Evolutionary conservation across 192 early-diverging fungal species (phyloP).

Genomic region (Mycoemilia scoparia): DNA sequence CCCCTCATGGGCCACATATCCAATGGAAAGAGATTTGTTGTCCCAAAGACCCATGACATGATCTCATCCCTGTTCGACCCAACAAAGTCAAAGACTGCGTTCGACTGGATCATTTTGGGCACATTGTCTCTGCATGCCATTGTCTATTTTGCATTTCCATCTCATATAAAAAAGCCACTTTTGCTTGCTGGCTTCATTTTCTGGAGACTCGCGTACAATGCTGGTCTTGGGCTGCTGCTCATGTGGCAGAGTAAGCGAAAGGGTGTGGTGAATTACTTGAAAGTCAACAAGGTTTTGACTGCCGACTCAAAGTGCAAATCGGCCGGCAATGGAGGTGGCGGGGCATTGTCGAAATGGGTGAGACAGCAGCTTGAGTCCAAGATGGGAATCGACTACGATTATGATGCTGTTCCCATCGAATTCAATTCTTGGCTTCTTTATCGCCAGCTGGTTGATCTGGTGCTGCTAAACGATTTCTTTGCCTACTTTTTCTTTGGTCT

Average conservation of each 20-base stretch:
- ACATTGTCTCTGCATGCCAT: conserved; percentile 44
- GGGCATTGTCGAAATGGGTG: conserved; percentile 36
- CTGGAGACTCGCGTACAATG: conserved; percentile 78
- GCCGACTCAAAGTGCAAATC: no score
- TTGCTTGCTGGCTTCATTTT: conserved; percentile 63
- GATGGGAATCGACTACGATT: conserved; percentile 64
- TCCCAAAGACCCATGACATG: conserved; percentile 61
- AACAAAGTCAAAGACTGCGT: conserved; percentile 44
- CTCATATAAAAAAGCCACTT: conserved; percentile 30
- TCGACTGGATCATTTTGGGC: conserved; percentile 49
- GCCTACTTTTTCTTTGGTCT: conserved; percentile 74
- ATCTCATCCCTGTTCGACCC: conserved; percentile 55
- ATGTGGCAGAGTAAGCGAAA: conserved; percentile 60
- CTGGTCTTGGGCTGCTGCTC: conserved; percentile 66
- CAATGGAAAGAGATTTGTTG: no score
- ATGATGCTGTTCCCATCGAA: conserved; percentile 74
- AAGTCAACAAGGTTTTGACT: conserved; percentile 48
- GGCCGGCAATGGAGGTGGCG: no score
- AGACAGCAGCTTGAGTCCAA: conserved; percentile 50
- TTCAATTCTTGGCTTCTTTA: conserved; percentile 94
- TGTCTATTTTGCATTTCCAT: conserved; percentile 45
- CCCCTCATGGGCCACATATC: no score
- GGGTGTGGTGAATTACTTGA: conserved; percentile 50
- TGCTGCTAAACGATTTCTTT: conserved; percentile 84
- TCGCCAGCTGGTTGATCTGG: conserved; percentile 79